These are phyloP conservation scores for Globisporangium apiculatum DNA, from an alignment of 352 stramenopile genomes.

Conservation along the genomic window DNA sequence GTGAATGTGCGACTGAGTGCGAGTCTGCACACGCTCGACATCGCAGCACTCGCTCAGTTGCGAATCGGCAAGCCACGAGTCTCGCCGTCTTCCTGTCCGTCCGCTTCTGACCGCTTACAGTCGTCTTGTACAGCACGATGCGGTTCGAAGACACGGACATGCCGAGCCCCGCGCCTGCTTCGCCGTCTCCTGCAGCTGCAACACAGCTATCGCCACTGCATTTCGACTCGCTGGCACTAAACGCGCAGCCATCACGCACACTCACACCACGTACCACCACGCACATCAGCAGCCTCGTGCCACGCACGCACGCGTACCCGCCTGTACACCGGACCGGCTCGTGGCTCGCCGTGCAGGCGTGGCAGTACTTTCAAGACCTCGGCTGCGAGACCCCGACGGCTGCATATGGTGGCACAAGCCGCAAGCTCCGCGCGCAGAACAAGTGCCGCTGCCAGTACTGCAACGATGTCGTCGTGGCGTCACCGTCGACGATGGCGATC, in stretches of 20 bases:
- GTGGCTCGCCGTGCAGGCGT: constrained; percentile 4
- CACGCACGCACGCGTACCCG: neutral
- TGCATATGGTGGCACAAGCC: constrained; percentile 1
- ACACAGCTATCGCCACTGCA: neutral
- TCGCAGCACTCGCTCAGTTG: neutral
- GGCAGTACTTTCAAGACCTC: constrained; percentile 10
- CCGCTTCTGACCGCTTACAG: neutral
- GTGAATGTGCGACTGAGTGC: neutral
- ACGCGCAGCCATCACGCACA: neutral
- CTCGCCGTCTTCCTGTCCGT: neutral
- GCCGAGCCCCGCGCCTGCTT: neutral
- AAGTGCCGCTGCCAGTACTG: constrained; percentile 14
- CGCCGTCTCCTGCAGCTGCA: neutral
- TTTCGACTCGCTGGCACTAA: neutral
- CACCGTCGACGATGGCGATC: constrained; percentile 10
- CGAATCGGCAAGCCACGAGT: neutral
- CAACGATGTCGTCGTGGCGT: neutral
- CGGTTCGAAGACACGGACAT: neutral
- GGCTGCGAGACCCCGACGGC: constrained; percentile 2
- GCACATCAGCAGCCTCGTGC: neutral
- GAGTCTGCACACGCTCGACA: neutral
- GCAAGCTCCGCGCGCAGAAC: neutral
- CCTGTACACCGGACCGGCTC: neutral
- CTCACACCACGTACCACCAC: constrained; percentile 1
- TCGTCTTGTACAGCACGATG: neutral